Base-by-base conservation (phyloP, 1,284 basidiomycete genomes). In the Heterobasidion occidentale region DNA sequence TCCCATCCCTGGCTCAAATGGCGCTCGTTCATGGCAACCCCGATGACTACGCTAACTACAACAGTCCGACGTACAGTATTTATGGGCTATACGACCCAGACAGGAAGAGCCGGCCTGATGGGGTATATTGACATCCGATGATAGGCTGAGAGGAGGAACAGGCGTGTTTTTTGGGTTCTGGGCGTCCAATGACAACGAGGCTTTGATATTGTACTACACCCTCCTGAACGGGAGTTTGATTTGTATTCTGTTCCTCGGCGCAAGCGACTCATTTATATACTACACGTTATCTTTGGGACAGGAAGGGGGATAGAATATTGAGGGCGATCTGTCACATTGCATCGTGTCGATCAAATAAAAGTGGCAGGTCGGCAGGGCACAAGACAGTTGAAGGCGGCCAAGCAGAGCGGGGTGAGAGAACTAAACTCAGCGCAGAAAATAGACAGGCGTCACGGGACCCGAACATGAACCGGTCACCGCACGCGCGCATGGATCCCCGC, bases 1-100 rank as follows among this genome's bases (percentile, higher is more conserved):
- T 90, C 53, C 88, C 86, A 8, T 87, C 86, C 36, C 66, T 90
- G 52, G 74, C 85, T 7, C 88, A 90, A 69, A 89, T 90, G 87
- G 88, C 79, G 53, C 63, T 90, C 65, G 76, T 79, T 52, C 83
- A 86, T 60, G 68, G 71, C 3, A 80, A 86, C 58, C 76, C 79
- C 11, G 77, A 82, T 51, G 82, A 75, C 6, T 86, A 79, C 67
- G 77, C 71, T 1, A 80, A 81, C 46, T 90, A 90, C 60, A 75
- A 81, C 60, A 89, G 88, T 63, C 87, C 88, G 20, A 90, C 88
- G 4, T 90, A 90, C 61, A 90, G 88, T 65, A 81, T 90, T 56
- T 90, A 86, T 63, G 84, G 84, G 48, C 62, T 89, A 62, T 90
- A 90, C 63, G 83, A 83, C 57, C 73, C 70, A 17, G 82, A 85